Percentiles rank a stretch among this genome's conserved stretches.
phyloP scores from a whole-genome alignment of 2,329 filamentous ascomycete species.

The Dothidotthia symphoricarpi region DNA sequence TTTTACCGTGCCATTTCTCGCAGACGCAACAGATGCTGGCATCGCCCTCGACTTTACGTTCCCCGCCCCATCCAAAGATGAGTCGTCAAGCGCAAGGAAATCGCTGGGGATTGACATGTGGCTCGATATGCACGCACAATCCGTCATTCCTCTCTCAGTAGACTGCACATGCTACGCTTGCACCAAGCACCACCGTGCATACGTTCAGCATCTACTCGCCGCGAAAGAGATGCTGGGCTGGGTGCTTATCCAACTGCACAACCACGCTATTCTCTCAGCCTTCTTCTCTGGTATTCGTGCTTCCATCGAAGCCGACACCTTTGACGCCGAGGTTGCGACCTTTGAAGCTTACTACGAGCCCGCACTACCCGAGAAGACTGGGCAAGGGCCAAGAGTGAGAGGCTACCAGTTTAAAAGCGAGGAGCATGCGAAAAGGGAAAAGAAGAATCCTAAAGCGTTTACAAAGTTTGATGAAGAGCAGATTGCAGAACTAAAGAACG shows the following conservation, averaged over 20 bases:
- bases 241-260: conserved; percentile 90
- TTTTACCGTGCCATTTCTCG: conserved; percentile 73
- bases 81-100: conserved; percentile 13
- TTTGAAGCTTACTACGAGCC: conserved; percentile 70
- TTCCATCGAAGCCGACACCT: conserved; percentile 59
- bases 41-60: conserved; percentile 81
- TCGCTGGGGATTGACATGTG: conserved; percentile 77
- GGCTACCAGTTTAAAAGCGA: conserved; percentile 37
- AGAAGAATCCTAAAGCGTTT: conserved; percentile 36
- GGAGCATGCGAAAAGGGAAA: conserved; percentile 29
- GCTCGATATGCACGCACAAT: conserved; percentile 57
- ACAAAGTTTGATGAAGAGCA: conserved; percentile 28
- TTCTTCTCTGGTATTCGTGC: conserved; percentile 73
- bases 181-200: conserved; percentile 78
- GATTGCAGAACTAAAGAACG: conserved; percentile 25
- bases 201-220: conserved; percentile 78
- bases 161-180: conserved; percentile 82
- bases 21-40: conserved; percentile 73
- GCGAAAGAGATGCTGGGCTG: conserved; percentile 97
- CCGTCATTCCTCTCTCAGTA: conserved; percentile 59
- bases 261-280: conserved; percentile 66
- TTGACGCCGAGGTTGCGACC: conserved; percentile 52
- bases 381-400: conserved; percentile 63
- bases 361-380: conserved; percentile 70
- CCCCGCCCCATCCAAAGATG: conserved; percentile 45